Conservation (phyloP, 768 basidiomycete species). For the Agaricus subrufescens region DNA sequence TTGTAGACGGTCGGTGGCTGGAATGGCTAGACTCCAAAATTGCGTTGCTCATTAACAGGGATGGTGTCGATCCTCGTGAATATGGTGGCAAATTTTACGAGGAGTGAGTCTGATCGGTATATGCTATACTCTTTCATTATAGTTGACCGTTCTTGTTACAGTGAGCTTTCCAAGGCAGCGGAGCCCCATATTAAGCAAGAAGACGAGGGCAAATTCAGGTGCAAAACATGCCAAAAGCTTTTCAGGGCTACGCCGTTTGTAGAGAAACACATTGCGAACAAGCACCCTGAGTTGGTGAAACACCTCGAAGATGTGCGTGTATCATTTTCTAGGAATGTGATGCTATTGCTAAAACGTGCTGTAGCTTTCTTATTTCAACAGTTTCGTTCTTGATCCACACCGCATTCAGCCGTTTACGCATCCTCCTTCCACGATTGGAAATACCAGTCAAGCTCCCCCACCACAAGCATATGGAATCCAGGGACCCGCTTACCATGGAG, state of each 20-base stretch:
- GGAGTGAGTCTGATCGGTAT: conserved; percentile 48
- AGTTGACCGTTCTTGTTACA: conserved; percentile 25
- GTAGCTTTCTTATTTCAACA: conserved; percentile 89
- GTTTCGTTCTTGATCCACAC: conserved; percentile 94
- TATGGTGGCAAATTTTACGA: conserved; percentile 89
- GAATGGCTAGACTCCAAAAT: conserved; percentile 88
- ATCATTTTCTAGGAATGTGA: background rate
- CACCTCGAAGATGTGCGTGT: conserved; percentile 71
- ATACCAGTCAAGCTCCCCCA: conserved; percentile 63
- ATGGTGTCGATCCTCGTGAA: conserved; percentile 78
- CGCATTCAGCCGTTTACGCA: conserved; percentile 83
- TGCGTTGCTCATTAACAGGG: conserved; percentile 71
- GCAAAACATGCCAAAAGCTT: conserved; percentile 93
- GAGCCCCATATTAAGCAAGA: conserved; percentile 88
- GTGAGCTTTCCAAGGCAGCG: conserved; percentile 76
- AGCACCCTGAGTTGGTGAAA: conserved; percentile 84
- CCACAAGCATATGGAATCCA: conserved; percentile 85
- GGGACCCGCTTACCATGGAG: conserved; percentile 42
- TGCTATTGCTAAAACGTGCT: background rate
- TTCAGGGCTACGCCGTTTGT: conserved; percentile 98
- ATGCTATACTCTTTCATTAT: background rate
- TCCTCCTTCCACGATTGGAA: conserved; percentile 65
- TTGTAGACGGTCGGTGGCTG: conserved; percentile 80
- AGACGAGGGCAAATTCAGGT: conserved; percentile 95
- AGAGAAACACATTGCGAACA: conserved; percentile 95